Conservation (phyloP, 2,329 filamentous ascomycete genomes). For the Alternaria sp. region DNA sequence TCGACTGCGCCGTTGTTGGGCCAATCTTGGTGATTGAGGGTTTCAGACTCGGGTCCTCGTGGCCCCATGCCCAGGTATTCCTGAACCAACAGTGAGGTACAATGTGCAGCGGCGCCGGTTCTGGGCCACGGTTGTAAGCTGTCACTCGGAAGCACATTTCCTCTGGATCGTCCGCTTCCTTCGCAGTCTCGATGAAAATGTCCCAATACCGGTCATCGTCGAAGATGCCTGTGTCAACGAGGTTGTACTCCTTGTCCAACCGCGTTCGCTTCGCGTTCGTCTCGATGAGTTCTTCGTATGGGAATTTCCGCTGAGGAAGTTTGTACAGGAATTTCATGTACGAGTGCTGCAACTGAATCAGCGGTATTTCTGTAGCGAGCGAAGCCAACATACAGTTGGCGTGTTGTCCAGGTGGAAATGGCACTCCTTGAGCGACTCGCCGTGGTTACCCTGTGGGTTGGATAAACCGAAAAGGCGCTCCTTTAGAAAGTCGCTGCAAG, state of each 20-base stretch:
- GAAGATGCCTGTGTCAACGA: conserved; percentile 87
- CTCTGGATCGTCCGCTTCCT: conserved; percentile 89
- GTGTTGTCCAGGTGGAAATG: conserved; percentile 98
- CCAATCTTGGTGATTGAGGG: conserved; percentile 74
- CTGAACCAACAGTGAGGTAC: conserved; percentile 95
- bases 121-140: conserved; percentile 92
- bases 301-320: conserved; percentile 89
- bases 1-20: conserved; percentile 75
- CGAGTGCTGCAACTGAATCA: conserved; percentile 69
- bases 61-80: conserved; percentile 96
- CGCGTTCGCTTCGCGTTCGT: conserved; percentile 81
- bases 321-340: conserved; percentile 99
- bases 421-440: conserved; percentile 94
- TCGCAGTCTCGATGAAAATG: conserved; percentile 94
- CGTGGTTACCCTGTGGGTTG: conserved; percentile 96
- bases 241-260: conserved; percentile 86
- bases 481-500: conserved; percentile 81
- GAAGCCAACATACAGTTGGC: conserved; percentile 64
- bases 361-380: conserved; percentile 43
- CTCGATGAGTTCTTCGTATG: conserved; percentile 84
- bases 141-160: conserved; percentile 93
- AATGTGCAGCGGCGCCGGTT: conserved; percentile 90
- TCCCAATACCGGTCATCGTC: conserved; percentile 94
- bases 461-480: conserved; percentile 94
- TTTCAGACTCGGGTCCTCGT: conserved; percentile 76